Conservation (phyloP, 441 rosid genomes). For the Corymbia calophylla region DNA sequence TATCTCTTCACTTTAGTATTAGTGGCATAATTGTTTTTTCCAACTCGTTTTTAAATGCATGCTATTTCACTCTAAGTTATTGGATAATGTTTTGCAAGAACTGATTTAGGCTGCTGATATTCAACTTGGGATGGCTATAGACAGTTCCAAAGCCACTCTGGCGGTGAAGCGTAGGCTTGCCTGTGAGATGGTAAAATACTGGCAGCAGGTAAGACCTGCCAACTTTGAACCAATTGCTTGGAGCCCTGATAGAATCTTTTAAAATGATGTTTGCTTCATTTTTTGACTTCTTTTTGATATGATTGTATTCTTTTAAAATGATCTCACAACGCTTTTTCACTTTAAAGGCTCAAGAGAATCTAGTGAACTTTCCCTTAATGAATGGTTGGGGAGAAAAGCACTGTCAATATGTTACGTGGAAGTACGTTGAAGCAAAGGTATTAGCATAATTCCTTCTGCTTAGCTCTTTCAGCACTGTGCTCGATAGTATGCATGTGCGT, state of each 20-base stretch:
- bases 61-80: neutral
- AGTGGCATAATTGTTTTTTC: neutral
- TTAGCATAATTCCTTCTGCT: neutral
- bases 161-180: conserved; percentile 99
- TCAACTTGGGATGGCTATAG: conserved; percentile 99
- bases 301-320: neutral
- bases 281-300: neutral
- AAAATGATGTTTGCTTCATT: neutral
- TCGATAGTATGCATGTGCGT: neutral
- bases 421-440: conserved; percentile 90
- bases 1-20: neutral
- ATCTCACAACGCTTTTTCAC: neutral
- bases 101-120: conserved; percentile 79
- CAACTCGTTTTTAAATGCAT: neutral
- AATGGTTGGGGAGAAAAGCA: conserved; percentile 99
- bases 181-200: conserved; percentile 97
- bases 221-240: neutral
- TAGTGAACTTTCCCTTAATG: conserved; percentile 70
- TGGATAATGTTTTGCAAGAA: neutral
- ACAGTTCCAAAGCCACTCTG: conserved; percentile 93
- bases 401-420: conserved; percentile 79
- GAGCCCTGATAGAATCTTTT: neutral
- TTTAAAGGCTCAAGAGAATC: conserved; percentile 81
- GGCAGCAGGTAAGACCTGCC: conserved; percentile 80
- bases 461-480: neutral